phyloP scores from a whole-genome alignment of 2,329 filamentous ascomycete species.

The Claviceps spartinae region DNA sequence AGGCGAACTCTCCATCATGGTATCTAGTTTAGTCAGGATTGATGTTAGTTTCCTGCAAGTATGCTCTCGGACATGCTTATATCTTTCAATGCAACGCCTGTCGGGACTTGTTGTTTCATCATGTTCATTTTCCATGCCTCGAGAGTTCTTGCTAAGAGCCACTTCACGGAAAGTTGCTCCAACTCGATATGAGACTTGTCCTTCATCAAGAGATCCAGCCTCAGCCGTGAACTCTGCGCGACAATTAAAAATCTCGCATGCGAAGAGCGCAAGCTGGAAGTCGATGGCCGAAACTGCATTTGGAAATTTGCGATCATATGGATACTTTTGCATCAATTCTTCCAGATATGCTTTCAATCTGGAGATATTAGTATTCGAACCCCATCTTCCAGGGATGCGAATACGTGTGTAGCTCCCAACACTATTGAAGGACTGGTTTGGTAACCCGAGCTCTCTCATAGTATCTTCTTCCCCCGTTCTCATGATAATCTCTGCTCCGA shows the following conservation, averaged over 20 bases:
- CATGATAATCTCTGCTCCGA: constrained; percentile 75
- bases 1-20: constrained; percentile 53
- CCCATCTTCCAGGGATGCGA: constrained; percentile 21
- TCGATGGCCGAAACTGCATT: constrained; percentile 50
- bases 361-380: constrained; percentile 30
- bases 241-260: constrained; percentile 65
- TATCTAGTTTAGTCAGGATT: constrained; percentile 57
- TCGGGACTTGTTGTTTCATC: background rate
- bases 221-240: constrained; percentile 43
- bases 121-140: background rate
- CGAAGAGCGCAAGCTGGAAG: constrained; percentile 72
- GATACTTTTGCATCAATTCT: constrained; percentile 61
- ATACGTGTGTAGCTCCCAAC: background rate
- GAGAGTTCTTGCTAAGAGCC: background rate
- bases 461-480: constrained; percentile 32
- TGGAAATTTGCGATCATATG: constrained; percentile 49
- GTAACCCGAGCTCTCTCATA: background rate
- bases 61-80: constrained; percentile 29
- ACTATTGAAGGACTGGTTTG: background rate
- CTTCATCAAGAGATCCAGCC: constrained; percentile 22
- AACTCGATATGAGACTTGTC: constrained; percentile 1
- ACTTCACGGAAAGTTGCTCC: constrained; percentile 2
- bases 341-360: constrained; percentile 54
- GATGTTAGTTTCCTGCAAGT: constrained; percentile 46
- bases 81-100: constrained; percentile 8